Evolutionary conservation across 164 flowering plant genomes (phyloP).

Genomic region (Magnolia changhungtana): DNA sequence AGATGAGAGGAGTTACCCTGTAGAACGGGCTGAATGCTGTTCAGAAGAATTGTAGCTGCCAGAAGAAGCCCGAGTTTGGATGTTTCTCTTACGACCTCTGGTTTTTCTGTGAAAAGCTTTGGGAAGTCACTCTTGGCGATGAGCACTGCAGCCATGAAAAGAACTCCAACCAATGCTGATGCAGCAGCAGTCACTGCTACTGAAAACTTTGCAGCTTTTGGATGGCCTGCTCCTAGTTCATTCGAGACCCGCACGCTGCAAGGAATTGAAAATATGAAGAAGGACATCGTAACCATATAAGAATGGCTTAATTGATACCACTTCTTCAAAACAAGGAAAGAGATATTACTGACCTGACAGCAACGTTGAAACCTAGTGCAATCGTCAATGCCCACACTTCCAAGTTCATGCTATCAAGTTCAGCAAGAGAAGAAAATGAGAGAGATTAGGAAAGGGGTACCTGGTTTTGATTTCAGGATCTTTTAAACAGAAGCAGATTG

Average conservation of each 20-base stretch:
- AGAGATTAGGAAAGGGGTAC: background rate
- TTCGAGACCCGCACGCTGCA: slow-evolving; percentile 51
- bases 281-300: too few species aligned
- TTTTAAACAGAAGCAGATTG: background rate
- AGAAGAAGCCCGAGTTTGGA: slow-evolving; percentile 37
- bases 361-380: slow-evolving; percentile 48
- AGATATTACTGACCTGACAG: slow-evolving; percentile 34
- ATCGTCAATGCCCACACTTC: slow-evolving; percentile 49
- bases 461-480: background rate
- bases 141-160: slow-evolving; percentile 25
- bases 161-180: slow-evolving; percentile 30
- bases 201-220: slow-evolving; percentile 47
- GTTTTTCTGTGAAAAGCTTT: slow-evolving; percentile 27
- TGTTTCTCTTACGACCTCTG: slow-evolving; percentile 26
- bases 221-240: slow-evolving; percentile 51
- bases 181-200: slow-evolving; percentile 24
- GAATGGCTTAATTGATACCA: background rate
- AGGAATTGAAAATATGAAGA: background rate
- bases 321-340: background rate
- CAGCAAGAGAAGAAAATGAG: background rate
- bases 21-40: slow-evolving; percentile 50
- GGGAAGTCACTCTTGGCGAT: slow-evolving; percentile 27
- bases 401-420: slow-evolving; percentile 36
- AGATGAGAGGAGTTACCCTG: slow-evolving; percentile 27
- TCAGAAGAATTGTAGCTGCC: slow-evolving; percentile 41